Percentiles rank a stretch among this genome's conserved stretches.
phyloP scores from a whole-genome alignment of 1,139 yeast genomes.

The Candida labiduridarum region DNA sequence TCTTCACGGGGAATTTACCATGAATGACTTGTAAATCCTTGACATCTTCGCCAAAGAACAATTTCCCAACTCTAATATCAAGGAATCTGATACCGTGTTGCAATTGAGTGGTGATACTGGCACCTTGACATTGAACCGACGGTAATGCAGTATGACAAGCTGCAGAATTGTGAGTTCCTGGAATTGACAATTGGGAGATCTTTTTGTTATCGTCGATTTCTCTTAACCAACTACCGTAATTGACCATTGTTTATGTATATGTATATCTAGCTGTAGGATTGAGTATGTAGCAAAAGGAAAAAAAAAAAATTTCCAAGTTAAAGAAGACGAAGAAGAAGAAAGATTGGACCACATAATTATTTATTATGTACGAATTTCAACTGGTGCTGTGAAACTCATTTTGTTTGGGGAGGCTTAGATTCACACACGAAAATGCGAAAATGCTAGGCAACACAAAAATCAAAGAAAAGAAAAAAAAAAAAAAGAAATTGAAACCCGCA shows the following conservation, averaged over 20 bases:
- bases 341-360: no score
- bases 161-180: constrained; percentile 83
- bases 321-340: background rate
- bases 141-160: constrained; percentile 76
- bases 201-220: constrained; percentile 54
- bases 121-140: constrained; percentile 78
- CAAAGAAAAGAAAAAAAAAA: background rate
- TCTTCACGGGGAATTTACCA: constrained; percentile 73
- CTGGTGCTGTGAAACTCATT: no score
- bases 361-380: no score
- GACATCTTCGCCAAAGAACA: constrained; percentile 48
- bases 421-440: no score
- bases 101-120: constrained; percentile 61
- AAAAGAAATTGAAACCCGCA: background rate
- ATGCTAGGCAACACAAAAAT: no score
- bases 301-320: background rate
- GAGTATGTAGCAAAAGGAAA: background rate
- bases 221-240: constrained; percentile 56
- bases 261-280: background rate
- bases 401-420: no score
- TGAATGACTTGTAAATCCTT: constrained; percentile 67
- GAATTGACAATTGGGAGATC: constrained; percentile 61
- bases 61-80: constrained; percentile 67
- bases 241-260: constrained; percentile 28
- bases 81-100: constrained; percentile 73